Evolutionary conservation across 2,329 filamentous ascomycete genomes (phyloP), one percentile per base, ranked within the genome.

Genomic region (Arthrobotrys sphaeroides): DNA sequence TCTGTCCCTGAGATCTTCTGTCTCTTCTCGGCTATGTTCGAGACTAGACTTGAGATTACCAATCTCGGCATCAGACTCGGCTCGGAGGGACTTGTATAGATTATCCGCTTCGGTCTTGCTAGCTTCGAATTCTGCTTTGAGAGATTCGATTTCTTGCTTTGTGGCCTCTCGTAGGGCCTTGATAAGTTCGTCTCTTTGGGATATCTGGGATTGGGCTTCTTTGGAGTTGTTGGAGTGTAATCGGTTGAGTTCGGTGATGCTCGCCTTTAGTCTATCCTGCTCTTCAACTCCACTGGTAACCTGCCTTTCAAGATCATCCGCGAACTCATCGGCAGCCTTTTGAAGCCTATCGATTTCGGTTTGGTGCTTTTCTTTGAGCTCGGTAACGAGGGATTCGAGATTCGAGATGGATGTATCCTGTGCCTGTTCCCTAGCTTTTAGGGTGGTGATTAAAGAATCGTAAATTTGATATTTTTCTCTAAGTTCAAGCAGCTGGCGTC

Each of bases 311-410:
- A 74, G 62, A 18, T 51, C 47, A n/a, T 55, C 36, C 1, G 70
- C 61, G 16, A 74, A 65, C 20, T 68, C 62, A 40, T 74, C 70
- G 3, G 70, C 70, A 2, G 70, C 64, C 16, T 26, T 22, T 43
- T 68, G 70, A 3, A 74, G 62, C 24, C 64, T 68, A 9, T 74
- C 70, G 47, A 74, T 68, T 62, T 74, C 70, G 45, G 51, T 47
- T 62, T 74, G 62, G 36, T 74, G 70, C 31, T 49, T 55, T 55
- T 74, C 70, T 18, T 67, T 68, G 45, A 74, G 62, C 31, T 74
- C 70, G 33, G 62, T 42, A 9, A 74, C 61, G 5, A 62, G 45
- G 26, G 38, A 45, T 40, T 67, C 62, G 13, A 74, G 24, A 18
- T 64, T 74, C 13, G 55, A 61, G 38, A 74, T 74, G 5, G 62